Base-by-base conservation (phyloP, 768 basidiomycete species). In the Favolaschia claudopus region DNA sequence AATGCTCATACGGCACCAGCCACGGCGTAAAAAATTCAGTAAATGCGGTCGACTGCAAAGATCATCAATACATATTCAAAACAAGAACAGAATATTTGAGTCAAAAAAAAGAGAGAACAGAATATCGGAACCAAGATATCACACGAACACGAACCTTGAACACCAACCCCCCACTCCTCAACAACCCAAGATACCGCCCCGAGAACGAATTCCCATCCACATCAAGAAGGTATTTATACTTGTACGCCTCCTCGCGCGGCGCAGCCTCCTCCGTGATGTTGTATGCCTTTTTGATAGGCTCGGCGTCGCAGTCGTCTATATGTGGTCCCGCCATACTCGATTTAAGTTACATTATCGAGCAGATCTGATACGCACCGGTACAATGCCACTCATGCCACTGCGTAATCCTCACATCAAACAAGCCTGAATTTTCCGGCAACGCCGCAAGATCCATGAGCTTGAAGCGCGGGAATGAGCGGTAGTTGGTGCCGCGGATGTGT, bases 161-260 rank as follows among this genome's bases (percentile, higher is more conserved):
- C n/a, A 65, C 64, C 51, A 65, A 32, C 38, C 55, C 49, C 36
- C 64, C 64, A 19, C 59, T 61, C 36, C 60, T 33, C 36, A 65
- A 38, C n/a, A 65, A 13, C 1, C 59, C 64, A 12, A 65, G 28
- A 54, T 65, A 65, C 17, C 64, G 31, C 32, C 64, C 64, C 2
- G 60, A 62, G 52, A 65, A 65, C 20, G 64, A 43, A 33, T 65
- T 65, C 25, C 64, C 64, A 17, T 65, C 64, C 9, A 65, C 56
- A 40, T 65, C 64, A 14, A 61, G 48, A 0, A 62, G 46, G 48
- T 65, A 65, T 52, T 62, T 65, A 43, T 50, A 65, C 55, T 31
- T 8, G 29, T 65, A 62, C 44, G 56, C 60, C 22, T 62, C 64
- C 40, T 65, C 64, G 19, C 50, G 22, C 28, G 64, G 64, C 22